Base-by-base conservation (phyloP, 176 grass and related monocot species). In the Carex scoparia region DNA sequence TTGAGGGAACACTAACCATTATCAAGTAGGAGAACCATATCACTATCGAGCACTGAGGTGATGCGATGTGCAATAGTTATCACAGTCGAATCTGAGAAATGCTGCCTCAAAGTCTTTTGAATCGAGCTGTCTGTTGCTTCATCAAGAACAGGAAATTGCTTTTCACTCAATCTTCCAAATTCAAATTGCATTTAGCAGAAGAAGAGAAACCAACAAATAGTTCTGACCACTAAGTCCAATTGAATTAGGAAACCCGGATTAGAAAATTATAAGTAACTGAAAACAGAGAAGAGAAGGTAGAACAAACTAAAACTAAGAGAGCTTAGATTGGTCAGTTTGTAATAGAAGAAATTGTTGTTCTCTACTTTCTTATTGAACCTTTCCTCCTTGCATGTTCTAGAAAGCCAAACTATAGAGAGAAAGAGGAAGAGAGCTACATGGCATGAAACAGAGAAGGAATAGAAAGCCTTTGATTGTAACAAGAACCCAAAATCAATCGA, bases 61-160 rank as follows among this genome's bases (percentile, higher is more conserved):
- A 97, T 94, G 16, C 94, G 61, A 86, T 97, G 90, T 37, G 94
- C 94, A 40, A 97, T 91, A 0, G 92, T 94, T 64, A 97, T 91
- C 37, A 97, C 92, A 7, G 92, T 97, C 2, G 92, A 85, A 18
- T 88, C 87, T 0, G 90, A 86, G 56, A 97, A 94, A 18, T 97
- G 90, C 69, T 91, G 90, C 76, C 92, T 78, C 30, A 97, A 83
- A 8, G 90, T 97, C 61, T 81, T 94, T 80, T 94, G 94, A 65
- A 97, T 97, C 82, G 92, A 31, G 70, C 76, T 97, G 18, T 94
- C 92, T 0, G 92, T 97, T 51, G 94, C 92, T 91, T 94, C 94
- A 60, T 97, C 94, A 9, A 97, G 85, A 54, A 94, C 65, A 9
- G 88, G 89, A 81, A 93, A 90, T 65, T 83, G 84, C 27, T 86